Evolutionary conservation across 2,329 filamentous ascomycete species (phyloP).

Genomic region (Fusarium chaquense): DNA sequence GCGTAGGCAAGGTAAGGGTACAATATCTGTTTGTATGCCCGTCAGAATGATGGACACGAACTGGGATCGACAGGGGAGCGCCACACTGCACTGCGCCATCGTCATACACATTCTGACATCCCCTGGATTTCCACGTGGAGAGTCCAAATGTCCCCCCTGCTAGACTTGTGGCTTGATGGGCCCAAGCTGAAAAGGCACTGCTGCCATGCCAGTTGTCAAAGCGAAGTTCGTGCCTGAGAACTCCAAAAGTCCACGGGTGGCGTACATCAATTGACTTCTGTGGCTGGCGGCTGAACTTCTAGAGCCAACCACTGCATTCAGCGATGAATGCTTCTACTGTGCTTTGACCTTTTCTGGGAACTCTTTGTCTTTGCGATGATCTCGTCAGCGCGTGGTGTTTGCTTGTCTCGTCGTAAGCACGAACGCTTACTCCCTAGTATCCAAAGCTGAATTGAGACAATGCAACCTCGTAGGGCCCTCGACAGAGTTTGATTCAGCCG

Average conservation of each 20-base stretch:
- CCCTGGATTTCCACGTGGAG: slow-evolving; percentile 39
- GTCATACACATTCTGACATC: slow-evolving; percentile 10
- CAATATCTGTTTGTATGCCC: slow-evolving; percentile 22
- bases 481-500: slow-evolving; percentile 18
- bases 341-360: slow-evolving; percentile 28
- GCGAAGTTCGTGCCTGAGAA: neutral
- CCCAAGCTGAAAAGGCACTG: slow-evolving; percentile 13
- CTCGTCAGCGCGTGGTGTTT: slow-evolving; percentile 6
- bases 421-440: neutral
- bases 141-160: slow-evolving; percentile 25
- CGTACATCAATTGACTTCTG: slow-evolving; percentile 15
- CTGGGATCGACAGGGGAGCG: slow-evolving; percentile 42
- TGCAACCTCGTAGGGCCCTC: neutral
- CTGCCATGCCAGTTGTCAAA: neutral
- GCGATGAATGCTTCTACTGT: neutral
- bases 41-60: slow-evolving; percentile 34
- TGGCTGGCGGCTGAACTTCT: slow-evolving; percentile 28
- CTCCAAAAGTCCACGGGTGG: slow-evolving; percentile 18
- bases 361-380: slow-evolving; percentile 22
- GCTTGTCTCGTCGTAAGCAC: neutral
- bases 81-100: slow-evolving; percentile 27
- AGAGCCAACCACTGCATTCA: slow-evolving; percentile 13
- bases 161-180: slow-evolving; percentile 36
- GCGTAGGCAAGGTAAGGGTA: neutral
- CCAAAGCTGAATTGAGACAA: slow-evolving; percentile 19